Base-by-base conservation (phyloP, 2,329 filamentous ascomycete species). In the Geosmithia morbida region DNA sequence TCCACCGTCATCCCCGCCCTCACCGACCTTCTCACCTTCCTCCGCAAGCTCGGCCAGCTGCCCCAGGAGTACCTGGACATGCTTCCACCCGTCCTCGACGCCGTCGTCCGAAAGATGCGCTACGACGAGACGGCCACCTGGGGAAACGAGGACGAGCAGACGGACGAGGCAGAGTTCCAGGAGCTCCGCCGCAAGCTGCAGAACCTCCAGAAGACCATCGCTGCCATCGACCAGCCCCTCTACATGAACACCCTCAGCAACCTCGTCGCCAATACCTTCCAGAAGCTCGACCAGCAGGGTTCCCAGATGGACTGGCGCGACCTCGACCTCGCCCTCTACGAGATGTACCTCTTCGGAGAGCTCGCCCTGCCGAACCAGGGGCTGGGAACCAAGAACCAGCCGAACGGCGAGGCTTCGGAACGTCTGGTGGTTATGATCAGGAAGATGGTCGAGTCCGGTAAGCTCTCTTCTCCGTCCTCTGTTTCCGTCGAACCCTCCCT, bases 321-420 rank as follows among this genome's bases (percentile, higher is more conserved):
- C 61, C 72, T 98, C 33, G 92, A 98, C 61, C 72, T 98, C 47
- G 90, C 94, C 18, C 69, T 98, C 46, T 80, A 97, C 60, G 90
- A 98, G 66, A 94, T 98, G 83, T 94, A 84, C 59, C 69, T 95
- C 41, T 95, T 98, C 63, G 92, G 92, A 50, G 92, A 98, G 61
- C 74, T 97, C 54, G 88, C 89, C n/a, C 75, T 94, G 59, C 87
- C 83, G 50, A 87, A 87, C 54, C 85, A 87, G 51, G 88, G 89
- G 18, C 65, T 96, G n/a, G 88, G 87, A 52, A 74, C 77, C 48
- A 97, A 96, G 69, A 85, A 82, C 53, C 81, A 85, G 56, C 87
- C 89, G 7, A 87, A 84, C 16, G 83, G 79, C 48, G 73, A 82
- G 42, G 88, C 89, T 44, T 81, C 87, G 6, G 84, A 90, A 62